Evolutionary conservation across 768 basidiomycete genomes (phyloP), one percentile per base, ranked within the genome.

Genomic region (Russula sp.): DNA sequence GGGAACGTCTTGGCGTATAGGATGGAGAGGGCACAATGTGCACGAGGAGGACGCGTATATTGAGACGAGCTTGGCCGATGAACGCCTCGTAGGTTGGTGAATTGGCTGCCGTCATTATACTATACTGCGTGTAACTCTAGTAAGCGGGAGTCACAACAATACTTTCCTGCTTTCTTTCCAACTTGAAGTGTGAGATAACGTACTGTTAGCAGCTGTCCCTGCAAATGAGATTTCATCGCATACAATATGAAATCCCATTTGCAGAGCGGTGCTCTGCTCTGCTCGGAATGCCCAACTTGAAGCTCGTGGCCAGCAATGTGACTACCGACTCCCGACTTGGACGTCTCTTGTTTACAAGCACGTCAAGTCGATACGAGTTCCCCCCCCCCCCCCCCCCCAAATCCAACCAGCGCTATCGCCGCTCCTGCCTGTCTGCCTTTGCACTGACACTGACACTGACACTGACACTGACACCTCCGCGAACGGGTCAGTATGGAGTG

Each of bases 11-110:
- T 34, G 14, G 48, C 42, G 30, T 36, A 22, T n/a, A 7, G 14
- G 24, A 22, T 1, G 24, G 24, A 18, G 22, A 57, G 8, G 26
- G 54, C 70, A 61, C 59, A 74, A 70, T 5, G 58, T 54, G 26
- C 71, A 70, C n/a, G 73, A 71, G 60, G 38, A 73, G 61, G 28
- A 72, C 67, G 51, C 68, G 67, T 64, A 73, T 71, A 60, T 64
- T 66, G 64, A 74, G 72, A 8, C 65, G n/a, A 74, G 32, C 57
- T 73, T 72, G 36, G 62, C 67, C 14, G 59, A 63, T 42, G 16
- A 75, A 69, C 2, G 69, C 61, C 60, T 73, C 74, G 28, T 22
- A 48, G 9, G 22, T n/a, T 22, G 10, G 38, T 18, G 16, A 18
- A 40, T 40, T 18, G 38, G 38, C 6, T 4, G 0, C 6, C 9